phyloP scores from a whole-genome alignment of 345 rosid genomes.

The Linum lewisii region DNA sequence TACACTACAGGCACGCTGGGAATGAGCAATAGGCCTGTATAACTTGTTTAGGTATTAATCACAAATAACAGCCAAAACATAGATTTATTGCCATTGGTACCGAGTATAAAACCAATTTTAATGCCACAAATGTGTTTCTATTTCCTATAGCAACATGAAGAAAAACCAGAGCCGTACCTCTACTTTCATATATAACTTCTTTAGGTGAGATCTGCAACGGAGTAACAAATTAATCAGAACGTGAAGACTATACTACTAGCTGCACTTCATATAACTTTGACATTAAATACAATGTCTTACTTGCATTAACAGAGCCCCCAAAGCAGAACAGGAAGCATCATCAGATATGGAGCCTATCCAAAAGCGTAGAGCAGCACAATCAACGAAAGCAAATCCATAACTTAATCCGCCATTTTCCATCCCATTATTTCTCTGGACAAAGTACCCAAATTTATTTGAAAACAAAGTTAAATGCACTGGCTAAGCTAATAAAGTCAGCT shows the following conservation, averaged over 20 bases:
- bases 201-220: slow-evolving; percentile 71
- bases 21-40: slow-evolving; percentile 5
- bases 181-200: slow-evolving; percentile 72
- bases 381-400: slow-evolving; percentile 94
- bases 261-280: neutral
- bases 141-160: slow-evolving; percentile 1
- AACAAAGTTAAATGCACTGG: neutral
- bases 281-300: slow-evolving; percentile 30
- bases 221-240: slow-evolving; percentile 13
- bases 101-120: neutral
- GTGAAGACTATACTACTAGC: slow-evolving; percentile 6
- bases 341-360: slow-evolving; percentile 79
- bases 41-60: neutral
- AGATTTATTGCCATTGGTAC: neutral
- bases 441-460: slow-evolving; percentile 6
- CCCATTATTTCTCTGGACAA: slow-evolving; percentile 38
- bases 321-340: slow-evolving; percentile 71
- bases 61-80: slow-evolving; percentile 3
- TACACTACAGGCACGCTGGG: neutral
- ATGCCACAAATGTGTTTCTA: neutral
- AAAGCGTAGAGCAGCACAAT: slow-evolving; percentile 81
- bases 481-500: neutral
- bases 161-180: slow-evolving; percentile 40
- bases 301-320: slow-evolving; percentile 92
- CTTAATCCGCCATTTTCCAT: slow-evolving; percentile 33